These are phyloP conservation scores for Ophiostoma montium DNA, from an alignment of 2,329 filamentous ascomycete species.

Conservation along the genomic window DNA sequence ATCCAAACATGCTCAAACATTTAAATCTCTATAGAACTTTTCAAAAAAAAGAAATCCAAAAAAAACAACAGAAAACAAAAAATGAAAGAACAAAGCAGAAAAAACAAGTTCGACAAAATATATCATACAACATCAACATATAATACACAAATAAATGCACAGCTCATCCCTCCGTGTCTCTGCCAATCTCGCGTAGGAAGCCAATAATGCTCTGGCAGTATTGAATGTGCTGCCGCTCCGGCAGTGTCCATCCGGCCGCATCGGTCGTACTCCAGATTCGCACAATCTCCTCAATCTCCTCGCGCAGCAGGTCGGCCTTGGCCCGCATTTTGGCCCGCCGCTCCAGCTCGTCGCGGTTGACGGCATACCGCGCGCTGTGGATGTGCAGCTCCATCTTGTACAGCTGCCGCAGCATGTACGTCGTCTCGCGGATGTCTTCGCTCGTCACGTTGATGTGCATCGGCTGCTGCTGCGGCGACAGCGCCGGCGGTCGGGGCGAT, in stretches of 20 bases:
- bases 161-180: background rate
- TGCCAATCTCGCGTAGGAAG: background rate
- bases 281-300: slow-evolving; percentile 7
- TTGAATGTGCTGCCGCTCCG: slow-evolving; percentile 5
- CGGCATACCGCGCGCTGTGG: slow-evolving; percentile 7
- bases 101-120: background rate
- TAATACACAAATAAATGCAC: too few relatives aligned
- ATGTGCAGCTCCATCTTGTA: slow-evolving; percentile 10
- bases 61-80: background rate
- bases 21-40: too few relatives aligned
- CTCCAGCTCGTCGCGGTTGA: slow-evolving; percentile 1
- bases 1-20: too few relatives aligned
- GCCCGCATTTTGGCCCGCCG: too few relatives aligned
- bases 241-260: slow-evolving; percentile 3
- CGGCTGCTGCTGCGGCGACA: background rate
- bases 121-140: background rate
- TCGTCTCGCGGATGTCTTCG: slow-evolving; percentile 9
- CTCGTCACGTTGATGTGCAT: slow-evolving; percentile 1
- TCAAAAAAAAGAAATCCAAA: background rate
- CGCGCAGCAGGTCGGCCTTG: too few relatives aligned
- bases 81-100: background rate
- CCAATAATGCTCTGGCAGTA: background rate
- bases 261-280: background rate
- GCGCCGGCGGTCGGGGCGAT: background rate
- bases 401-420: slow-evolving; percentile 9